A percentile compares a stretch with the other conserved stretches of the same genome.
phyloP scores from a whole-genome alignment of 1,284 basidiomycete species.

The Ustilago xerochloae region DNA sequence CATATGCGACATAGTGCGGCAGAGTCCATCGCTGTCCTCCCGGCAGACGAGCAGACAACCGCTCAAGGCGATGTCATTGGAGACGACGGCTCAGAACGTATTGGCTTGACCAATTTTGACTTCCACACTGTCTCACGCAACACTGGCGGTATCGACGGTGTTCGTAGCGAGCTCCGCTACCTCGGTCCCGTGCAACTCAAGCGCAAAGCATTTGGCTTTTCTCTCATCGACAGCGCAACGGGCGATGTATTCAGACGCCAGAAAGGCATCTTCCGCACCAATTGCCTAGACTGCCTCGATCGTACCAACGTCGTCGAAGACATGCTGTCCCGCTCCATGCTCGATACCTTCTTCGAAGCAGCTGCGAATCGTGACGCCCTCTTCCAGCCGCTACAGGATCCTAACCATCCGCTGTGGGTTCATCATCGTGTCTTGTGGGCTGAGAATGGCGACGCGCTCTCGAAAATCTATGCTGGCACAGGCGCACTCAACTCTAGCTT shows the following conservation, averaged over 20 bases:
- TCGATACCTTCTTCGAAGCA: conserved; percentile 54
- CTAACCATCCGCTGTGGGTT: conserved; percentile 76
- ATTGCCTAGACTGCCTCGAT: conserved; percentile 95
- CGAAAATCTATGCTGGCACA: conserved; percentile 92
- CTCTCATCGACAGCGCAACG: conserved; percentile 73
- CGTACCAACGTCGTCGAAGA: conserved; percentile 99
- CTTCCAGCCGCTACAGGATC: conserved; percentile 32
- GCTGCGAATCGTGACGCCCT: conserved; percentile 23
- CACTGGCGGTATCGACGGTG: conserved; percentile 84
- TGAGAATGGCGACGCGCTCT: conserved; percentile 66
- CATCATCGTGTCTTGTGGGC: conserved; percentile 95
- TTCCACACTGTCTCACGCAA: conserved; percentile 86
- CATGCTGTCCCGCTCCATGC: conserved; percentile 59
- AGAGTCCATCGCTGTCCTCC: conserved; percentile 38
- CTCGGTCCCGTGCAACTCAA: conserved; percentile 69
- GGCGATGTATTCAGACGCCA: conserved; percentile 71
- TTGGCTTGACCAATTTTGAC: conserved; percentile 85
- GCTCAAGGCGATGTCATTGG: conserved; percentile 8
- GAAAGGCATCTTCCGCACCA: conserved; percentile 89
- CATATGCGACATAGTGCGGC: conserved; percentile 55
- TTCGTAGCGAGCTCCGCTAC: conserved; percentile 80
- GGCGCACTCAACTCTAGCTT: conserved; percentile 95
- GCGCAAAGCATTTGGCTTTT: conserved; percentile 85
- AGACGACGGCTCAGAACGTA: conserved; percentile 45
- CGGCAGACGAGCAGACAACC: conserved; percentile 20